Conservation (phyloP, 202 grass and related monocot species). For the Sporobolus alterniflorus region DNA sequence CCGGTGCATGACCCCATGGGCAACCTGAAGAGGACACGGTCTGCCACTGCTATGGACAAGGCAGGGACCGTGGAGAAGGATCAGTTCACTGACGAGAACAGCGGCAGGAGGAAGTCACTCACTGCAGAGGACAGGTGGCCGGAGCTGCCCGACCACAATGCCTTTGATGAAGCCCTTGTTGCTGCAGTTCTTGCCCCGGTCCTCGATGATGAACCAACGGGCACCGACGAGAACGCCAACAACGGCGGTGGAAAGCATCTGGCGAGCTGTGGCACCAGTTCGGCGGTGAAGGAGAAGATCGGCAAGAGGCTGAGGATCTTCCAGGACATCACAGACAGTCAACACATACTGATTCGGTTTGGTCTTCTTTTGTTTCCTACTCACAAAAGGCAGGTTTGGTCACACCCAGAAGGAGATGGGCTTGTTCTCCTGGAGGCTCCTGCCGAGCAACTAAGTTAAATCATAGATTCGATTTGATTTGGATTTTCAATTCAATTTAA, state of each 20-base stretch:
- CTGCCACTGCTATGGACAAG: slow-evolving; percentile 55
- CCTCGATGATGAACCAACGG: slow-evolving; percentile 46
- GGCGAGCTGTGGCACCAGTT: slow-evolving; percentile 57
- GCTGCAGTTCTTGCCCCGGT: slow-evolving; percentile 58
- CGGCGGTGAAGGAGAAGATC: slow-evolving; percentile 69
- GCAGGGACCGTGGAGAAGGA: slow-evolving; percentile 24
- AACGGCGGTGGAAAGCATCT: slow-evolving; percentile 12
- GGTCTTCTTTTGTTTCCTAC: slow-evolving; percentile 26
- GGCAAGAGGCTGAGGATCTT: slow-evolving; percentile 96
- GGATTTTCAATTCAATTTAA: slow-evolving; percentile 43
- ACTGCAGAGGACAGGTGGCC: slow-evolving; percentile 78
- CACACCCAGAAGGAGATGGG: slow-evolving; percentile 66
- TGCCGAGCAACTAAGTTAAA: slow-evolving; percentile 39
- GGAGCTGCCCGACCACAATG: slow-evolving; percentile 80
- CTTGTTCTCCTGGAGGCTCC: slow-evolving; percentile 88
- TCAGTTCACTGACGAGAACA: slow-evolving; percentile 22
- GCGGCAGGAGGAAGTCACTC: slow-evolving; percentile 57
- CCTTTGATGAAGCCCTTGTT: slow-evolving; percentile 88
- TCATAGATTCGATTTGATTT: slow-evolving; percentile 38
- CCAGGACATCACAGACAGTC: slow-evolving; percentile 85
- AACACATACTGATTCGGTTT: slow-evolving; percentile 50
- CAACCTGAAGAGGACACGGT: slow-evolving; percentile 90
- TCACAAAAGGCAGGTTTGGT: slow-evolving; percentile 41
- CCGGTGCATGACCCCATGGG: slow-evolving; percentile 55
- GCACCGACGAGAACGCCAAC: slow-evolving; percentile 1